Base-by-base conservation (phyloP, 1,284 basidiomycete species). In the Mrakiaceae sp. region DNA sequence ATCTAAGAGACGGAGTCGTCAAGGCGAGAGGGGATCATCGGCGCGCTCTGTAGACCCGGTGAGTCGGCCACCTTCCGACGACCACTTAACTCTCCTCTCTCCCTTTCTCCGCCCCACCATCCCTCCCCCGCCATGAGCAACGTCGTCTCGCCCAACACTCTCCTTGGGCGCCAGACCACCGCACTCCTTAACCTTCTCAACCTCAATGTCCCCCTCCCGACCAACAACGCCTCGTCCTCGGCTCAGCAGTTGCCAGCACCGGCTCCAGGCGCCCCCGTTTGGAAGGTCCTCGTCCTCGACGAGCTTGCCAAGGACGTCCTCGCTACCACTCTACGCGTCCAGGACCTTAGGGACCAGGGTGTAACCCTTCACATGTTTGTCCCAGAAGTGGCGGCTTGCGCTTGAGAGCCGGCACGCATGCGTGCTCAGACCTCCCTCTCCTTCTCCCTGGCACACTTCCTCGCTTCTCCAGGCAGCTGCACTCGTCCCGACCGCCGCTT, bases 261-360 rank as follows among this genome's bases (percentile, higher is more conserved):
- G 44, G 49, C 51, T 70, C 65, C 72, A 72, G 11, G 48, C 7
- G 66, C 73, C 1, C 71, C 83, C n/a, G 86, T 96, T 4, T 99
- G 96, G 95, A 99, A 98, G 77, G 87, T 98, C 7, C 81, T 99
- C 7, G 86, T 99, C 1, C 81, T 98, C 68, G 96, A 99, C 76
- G 90, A 95, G 73, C 83, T 88, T 69, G 95, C 92, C 60, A 96
- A 98, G 75, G 95, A 98, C 74, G 87, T 98, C 46, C 81, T 99
- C 46, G 94, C 95, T 9, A 98, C 96, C 0, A 88, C 91, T 14
- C 78, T 99, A 70, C 84, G 94, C 64, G 96, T 99, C 0, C 94
- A 97, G 75, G 96, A 98, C 77, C 80, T 99, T 67, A 83, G 96
- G 62, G 94, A 98, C 73, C 88, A 91, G 63, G 96, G 96, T 46